Base-by-base conservation (phyloP, 1,284 basidiomycete genomes). In the Ganoderma leucocontextum region DNA sequence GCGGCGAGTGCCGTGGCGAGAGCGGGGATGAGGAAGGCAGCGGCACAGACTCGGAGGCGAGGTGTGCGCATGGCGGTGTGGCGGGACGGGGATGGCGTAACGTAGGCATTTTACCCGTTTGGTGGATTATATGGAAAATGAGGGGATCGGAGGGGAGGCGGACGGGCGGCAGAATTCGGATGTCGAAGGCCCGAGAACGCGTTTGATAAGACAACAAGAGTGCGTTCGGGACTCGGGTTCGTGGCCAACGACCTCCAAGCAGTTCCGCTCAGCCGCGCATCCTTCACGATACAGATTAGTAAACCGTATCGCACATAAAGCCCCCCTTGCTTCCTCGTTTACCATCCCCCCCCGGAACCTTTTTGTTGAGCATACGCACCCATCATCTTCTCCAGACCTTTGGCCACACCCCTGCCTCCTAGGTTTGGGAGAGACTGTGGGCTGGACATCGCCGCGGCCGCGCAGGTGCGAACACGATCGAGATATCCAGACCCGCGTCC, bases 21-120 rank as follows among this genome's bases (percentile, higher is more conserved):
- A 60, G 76, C 72, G 53, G 80, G 77, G 62, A 80, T 70, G 68
- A 80, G 77, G 71, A 81, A 64, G 63, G 75, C 73, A 66, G 80
- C 72, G 65, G 76, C 63, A 64, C 72, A 74, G 76, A 77, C 78
- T 52, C 47, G 47, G 47, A 52, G 22, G 72, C 60, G 58, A 39
- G 69, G 74, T 55, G 75, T 65, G 67, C 73, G 78, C 79, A 82
- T 82, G 72, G 70, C 74, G 75, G 70, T 47, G 63, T 58, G 35
- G 66, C 62, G 64, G 72, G 67, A 68, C 72, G 69, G 70, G 66
- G 67, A 39, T 62, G 73, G 66, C 44, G 65, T 65, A 62, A 63
- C 61, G 65, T 65, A 66, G 39, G 57, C 60, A 69, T 64, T 35
- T 52, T 17, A 29, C 38, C 25, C 33, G 38, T 36, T 41, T 22